These are phyloP conservation scores for Actinomortierella ambigua DNA, from an alignment of 371 early-diverging fungal species.

Conservation along the genomic window DNA sequence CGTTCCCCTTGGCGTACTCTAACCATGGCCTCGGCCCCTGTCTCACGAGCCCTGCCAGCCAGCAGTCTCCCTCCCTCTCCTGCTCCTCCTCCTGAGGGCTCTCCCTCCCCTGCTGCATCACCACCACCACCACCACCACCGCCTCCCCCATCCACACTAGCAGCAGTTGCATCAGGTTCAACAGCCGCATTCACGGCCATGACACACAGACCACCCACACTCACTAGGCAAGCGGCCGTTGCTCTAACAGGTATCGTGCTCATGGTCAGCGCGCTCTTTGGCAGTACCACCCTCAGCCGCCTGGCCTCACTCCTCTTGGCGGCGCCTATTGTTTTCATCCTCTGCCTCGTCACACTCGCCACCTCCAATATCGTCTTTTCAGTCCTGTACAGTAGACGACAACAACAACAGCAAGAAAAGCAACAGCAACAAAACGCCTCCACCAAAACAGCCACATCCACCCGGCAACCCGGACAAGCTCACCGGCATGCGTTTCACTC, in stretches of 20 bases:
- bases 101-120: too few relatives aligned
- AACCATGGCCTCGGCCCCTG: too few relatives aligned
- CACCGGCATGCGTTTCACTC: slow-evolving; percentile 26
- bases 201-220: neutral
- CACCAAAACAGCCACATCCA: slow-evolving; percentile 5
- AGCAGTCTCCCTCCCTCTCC: too few relatives aligned
- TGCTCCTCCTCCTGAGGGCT: too few relatives aligned
- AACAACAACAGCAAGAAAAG: slow-evolving; percentile 4
- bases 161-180: too few relatives aligned
- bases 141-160: too few relatives aligned
- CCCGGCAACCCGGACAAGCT: slow-evolving; percentile 26
- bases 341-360: slow-evolving; percentile 22
- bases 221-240: slow-evolving; percentile 3
- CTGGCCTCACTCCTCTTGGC: slow-evolving; percentile 23
- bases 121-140: too few relatives aligned
- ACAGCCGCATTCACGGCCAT: too few relatives aligned
- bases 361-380: slow-evolving; percentile 39
- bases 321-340: slow-evolving; percentile 21
- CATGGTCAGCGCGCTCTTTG: slow-evolving; percentile 14
- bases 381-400: slow-evolving; percentile 26
- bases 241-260: slow-evolving; percentile 7
- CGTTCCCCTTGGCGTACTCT: too few relatives aligned
- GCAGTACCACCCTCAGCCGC: slow-evolving; percentile 12
- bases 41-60: too few relatives aligned
- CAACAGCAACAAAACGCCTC: slow-evolving; percentile 3